phyloP scores from a whole-genome alignment of 108 stramenopile genomes.

The Stephanodiscus triporus region DNA sequence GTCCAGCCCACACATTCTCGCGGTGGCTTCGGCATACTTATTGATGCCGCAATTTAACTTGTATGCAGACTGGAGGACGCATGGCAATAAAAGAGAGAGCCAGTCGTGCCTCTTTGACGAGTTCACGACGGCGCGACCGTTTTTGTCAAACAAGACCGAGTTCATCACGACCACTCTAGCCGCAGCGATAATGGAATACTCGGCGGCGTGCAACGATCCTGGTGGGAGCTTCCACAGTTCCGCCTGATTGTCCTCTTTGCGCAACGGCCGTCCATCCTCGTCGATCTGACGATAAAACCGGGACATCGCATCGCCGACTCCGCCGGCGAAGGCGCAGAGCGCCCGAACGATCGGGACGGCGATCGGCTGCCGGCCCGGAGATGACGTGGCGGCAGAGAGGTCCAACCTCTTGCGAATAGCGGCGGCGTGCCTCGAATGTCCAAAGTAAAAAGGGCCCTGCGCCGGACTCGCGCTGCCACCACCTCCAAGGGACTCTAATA shows the following conservation, averaged over 20 bases:
- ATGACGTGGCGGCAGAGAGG: slow-evolving; percentile 33
- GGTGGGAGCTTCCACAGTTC: slow-evolving; percentile 35
- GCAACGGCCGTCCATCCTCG: slow-evolving; percentile 10
- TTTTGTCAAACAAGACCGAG: slow-evolving; percentile 10
- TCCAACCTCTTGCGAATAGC: slow-evolving; percentile 30
- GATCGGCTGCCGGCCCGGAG: slow-evolving; percentile 36
- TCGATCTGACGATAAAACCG: slow-evolving; percentile 18
- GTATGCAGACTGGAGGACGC: slow-evolving; percentile 47
- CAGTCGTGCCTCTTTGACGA: slow-evolving; percentile 21
- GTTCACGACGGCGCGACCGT: background rate
- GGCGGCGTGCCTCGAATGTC: slow-evolving; percentile 12
- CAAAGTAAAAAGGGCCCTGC: slow-evolving; percentile 6
- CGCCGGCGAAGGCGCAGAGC: slow-evolving; percentile 41
- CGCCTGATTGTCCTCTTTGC: slow-evolving; percentile 1
- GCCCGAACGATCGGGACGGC: slow-evolving; percentile 32
- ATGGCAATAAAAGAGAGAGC: slow-evolving; percentile 36
- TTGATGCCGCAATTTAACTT: slow-evolving; percentile 38
- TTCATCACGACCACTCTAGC: slow-evolving; percentile 39
- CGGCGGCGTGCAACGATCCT: slow-evolving; percentile 28
- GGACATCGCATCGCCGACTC: slow-evolving; percentile 27
- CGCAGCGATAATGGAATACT: slow-evolving; percentile 34
- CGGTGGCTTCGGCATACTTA: slow-evolving; percentile 28
- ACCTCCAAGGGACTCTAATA: slow-evolving; percentile 42
- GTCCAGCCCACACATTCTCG: slow-evolving; percentile 15
- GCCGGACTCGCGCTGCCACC: slow-evolving; percentile 7